These are phyloP conservation scores for Neonectria faginata DNA, from an alignment of 2,329 filamentous ascomycete species.

Conservation along the genomic window DNA sequence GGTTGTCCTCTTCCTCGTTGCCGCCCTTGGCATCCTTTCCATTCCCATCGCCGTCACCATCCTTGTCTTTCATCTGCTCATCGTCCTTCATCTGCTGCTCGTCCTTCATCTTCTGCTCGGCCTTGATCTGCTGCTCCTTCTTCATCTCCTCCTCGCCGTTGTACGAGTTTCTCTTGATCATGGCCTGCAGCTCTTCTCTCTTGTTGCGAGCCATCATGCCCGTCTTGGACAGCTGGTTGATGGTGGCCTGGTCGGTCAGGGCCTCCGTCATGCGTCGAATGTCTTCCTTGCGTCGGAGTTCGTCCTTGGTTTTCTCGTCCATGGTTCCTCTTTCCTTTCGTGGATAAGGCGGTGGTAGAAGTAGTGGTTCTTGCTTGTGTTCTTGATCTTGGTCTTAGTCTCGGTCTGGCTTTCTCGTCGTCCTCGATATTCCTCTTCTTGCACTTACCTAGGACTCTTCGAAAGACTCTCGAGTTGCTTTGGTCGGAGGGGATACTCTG, in stretches of 20 bases:
- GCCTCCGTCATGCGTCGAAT: conserved; percentile 38
- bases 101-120: not conserved
- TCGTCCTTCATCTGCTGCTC: not conserved
- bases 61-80: not conserved
- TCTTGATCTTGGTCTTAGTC: not conserved
- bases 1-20: not conserved
- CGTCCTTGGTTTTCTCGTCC: conserved; percentile 1
- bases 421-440: not conserved
- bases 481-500: not conserved
- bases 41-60: not conserved
- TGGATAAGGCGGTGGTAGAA: too few relatives aligned
- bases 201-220: conserved; percentile 37
- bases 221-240: conserved; percentile 34
- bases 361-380: not conserved
- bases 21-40: not conserved
- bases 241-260: conserved; percentile 42
- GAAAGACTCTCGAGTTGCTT: not conserved
- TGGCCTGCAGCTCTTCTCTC: conserved; percentile 22
- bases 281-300: conserved; percentile 33
- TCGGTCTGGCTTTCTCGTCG: not conserved
- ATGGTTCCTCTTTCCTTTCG: not conserved
- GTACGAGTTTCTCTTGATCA: not conserved
- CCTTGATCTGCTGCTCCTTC: not conserved
- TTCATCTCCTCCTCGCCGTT: not conserved
- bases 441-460: not conserved